phyloP scores from a whole-genome alignment of 2,329 filamentous ascomycete genomes.

The Tolypocladium nubicola region DNA sequence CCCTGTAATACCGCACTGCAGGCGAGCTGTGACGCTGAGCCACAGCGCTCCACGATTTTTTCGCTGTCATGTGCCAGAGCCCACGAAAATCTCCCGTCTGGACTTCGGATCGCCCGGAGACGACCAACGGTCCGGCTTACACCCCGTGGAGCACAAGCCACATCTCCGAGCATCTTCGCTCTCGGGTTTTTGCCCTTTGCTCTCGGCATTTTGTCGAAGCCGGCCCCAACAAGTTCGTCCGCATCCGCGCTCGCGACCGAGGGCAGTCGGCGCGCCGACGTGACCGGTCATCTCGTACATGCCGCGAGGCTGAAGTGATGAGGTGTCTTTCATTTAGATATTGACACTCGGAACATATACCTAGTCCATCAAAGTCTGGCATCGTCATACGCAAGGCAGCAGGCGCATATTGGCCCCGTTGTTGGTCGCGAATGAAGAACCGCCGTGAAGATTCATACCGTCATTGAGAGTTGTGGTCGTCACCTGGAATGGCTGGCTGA shows the following conservation, averaged over 20 bases:
- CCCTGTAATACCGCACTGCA: neutral
- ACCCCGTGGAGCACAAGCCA: neutral
- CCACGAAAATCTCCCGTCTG: constrained; percentile 8
- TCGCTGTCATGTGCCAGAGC: constrained; percentile 7
- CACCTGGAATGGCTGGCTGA: neutral
- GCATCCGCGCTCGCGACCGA: neutral
- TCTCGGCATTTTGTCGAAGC: constrained; percentile 1
- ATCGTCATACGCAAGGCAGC: neutral
- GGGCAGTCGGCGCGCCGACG: neutral
- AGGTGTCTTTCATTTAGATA: neutral
- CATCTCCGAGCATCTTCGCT: neutral
- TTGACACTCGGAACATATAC: neutral
- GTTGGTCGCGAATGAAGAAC: neutral
- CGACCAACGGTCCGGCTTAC: neutral
- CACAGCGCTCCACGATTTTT: neutral
- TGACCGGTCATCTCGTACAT: neutral
- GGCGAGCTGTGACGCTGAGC: neutral
- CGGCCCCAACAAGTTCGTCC: neutral
- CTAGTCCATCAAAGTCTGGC: neutral
- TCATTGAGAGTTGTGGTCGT: neutral
- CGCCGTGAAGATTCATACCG: too few relatives aligned
- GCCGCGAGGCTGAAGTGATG: neutral
- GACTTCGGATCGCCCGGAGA: constrained; percentile 5
- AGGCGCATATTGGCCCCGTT: neutral
- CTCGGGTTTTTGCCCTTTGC: neutral